Evolutionary conservation across 129 eudicot species (phyloP).

Genomic region (Arctium lappa): DNA sequence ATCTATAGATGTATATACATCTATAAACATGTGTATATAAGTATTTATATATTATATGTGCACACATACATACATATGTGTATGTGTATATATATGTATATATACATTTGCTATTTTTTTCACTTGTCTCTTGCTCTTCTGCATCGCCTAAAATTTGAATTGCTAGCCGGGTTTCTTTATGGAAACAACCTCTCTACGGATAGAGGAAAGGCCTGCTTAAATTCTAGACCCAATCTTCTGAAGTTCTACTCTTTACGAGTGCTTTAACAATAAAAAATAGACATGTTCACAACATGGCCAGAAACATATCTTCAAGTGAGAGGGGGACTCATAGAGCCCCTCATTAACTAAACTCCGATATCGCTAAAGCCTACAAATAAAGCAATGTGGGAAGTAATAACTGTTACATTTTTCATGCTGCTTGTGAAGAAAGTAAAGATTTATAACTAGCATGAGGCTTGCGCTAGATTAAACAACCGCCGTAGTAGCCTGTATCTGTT

Average conservation of each 20-base stretch:
- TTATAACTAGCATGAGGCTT: too few species aligned
- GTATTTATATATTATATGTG: not conserved
- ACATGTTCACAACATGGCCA: not conserved
- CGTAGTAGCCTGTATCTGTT: not conserved
- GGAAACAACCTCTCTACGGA: not conserved
- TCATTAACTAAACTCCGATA: too few species aligned
- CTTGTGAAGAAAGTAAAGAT: not conserved
- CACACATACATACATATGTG: not conserved
- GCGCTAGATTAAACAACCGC: not conserved
- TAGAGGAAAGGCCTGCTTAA: not conserved
- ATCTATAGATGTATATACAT: not conserved
- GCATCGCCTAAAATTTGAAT: not conserved
- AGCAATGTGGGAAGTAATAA: too few species aligned
- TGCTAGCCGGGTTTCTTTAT: not conserved
- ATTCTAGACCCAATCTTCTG: not conserved
- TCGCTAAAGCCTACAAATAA: too few species aligned
- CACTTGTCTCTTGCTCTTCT: not conserved
- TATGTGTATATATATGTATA: not conserved
- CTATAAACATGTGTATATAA: not conserved
- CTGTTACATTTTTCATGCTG: not conserved
- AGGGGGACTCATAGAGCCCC: too few species aligned
- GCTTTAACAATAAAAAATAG: not conserved
- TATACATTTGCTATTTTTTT: not conserved
- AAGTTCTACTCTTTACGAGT: not conserved
- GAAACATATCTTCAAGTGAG: not conserved